These are phyloP conservation scores for Neurospora sublineolata DNA, from an alignment of 495 filamentous ascomycete genomes.

Conservation along the genomic window DNA sequence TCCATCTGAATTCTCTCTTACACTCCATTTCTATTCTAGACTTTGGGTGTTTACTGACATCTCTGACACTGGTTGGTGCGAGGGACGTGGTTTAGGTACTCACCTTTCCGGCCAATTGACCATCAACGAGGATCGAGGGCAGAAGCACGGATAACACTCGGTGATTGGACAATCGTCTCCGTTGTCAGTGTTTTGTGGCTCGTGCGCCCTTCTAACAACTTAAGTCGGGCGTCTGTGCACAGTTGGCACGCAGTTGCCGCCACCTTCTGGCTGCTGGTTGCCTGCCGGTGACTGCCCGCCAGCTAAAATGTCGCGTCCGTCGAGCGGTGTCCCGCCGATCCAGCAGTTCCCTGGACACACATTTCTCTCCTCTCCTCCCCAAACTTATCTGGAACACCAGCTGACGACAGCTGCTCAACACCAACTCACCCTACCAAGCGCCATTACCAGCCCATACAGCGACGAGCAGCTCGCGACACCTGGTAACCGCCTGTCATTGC, in stretches of 20 bases:
- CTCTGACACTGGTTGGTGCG: neutral
- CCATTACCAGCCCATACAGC: neutral
- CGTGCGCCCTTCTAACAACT: neutral
- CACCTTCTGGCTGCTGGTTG: neutral
- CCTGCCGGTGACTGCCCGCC: neutral
- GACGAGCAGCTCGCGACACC: constrained; percentile 2
- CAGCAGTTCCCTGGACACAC: neutral
- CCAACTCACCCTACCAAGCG: constrained; percentile 8
- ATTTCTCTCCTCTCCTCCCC: neutral
- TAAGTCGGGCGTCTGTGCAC: neutral
- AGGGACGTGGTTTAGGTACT: neutral
- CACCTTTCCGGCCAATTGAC: neutral
- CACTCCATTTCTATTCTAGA: neutral
- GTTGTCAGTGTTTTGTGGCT: neutral
- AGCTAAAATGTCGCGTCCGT: neutral
- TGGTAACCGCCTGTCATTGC: neutral
- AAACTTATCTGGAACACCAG: constrained; percentile 7
- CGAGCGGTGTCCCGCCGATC: neutral
- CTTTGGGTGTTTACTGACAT: neutral
- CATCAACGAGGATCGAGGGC: neutral
- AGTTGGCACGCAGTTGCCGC: neutral
- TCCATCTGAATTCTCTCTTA: neutral
- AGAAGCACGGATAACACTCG: neutral
- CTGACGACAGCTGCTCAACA: constrained; percentile 26
- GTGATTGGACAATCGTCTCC: neutral